Percentiles rank a stretch among this genome's conserved stretches.
Evolutionary conservation across 768 basidiomycete species (phyloP).

Genomic region (Boletus huronensis): DNA sequence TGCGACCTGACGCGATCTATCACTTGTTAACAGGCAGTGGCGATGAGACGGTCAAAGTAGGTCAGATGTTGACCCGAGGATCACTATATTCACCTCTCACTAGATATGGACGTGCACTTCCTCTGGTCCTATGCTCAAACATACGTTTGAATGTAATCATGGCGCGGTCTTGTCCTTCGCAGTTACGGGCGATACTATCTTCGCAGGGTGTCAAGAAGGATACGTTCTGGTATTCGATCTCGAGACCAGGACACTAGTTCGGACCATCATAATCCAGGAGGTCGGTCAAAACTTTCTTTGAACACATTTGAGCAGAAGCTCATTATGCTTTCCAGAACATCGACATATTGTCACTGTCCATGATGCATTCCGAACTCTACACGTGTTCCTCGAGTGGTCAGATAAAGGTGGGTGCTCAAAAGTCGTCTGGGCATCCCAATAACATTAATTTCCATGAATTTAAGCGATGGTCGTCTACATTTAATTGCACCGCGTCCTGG

Average conservation of each 20-base stretch:
- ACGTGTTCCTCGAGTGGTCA: conserved; percentile 65
- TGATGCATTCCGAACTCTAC: conserved; percentile 62
- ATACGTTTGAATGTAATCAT: conserved; percentile 67
- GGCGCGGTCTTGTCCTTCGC: conserved; percentile 85
- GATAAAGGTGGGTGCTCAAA: conserved; percentile 51
- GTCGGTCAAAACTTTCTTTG: conserved; percentile 33
- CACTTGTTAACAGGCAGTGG: conserved; percentile 85
- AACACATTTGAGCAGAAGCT: not conserved
- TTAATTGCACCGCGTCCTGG: conserved; percentile 85
- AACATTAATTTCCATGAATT: not conserved
- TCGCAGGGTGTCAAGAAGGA: conserved; percentile 93
- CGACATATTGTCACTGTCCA: conserved; percentile 79
- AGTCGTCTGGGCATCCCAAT: not conserved
- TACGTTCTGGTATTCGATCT: conserved; percentile 89
- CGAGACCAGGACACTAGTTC: conserved; percentile 81
- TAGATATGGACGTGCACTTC: conserved; percentile 67
- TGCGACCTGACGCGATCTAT: conserved; percentile 24
- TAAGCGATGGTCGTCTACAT: conserved; percentile 79
- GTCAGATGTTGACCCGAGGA: conserved; percentile 1
- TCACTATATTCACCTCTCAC: not conserved
- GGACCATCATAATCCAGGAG: conserved; percentile 85
- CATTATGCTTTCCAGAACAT: conserved; percentile 44
- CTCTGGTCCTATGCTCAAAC: conserved; percentile 45
- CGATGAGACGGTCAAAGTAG: conserved; percentile 84
- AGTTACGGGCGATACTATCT: conserved; percentile 73